phyloP scores from a whole-genome alignment of 176 grass and related monocot genomes.

The Carex parvula region DNA sequence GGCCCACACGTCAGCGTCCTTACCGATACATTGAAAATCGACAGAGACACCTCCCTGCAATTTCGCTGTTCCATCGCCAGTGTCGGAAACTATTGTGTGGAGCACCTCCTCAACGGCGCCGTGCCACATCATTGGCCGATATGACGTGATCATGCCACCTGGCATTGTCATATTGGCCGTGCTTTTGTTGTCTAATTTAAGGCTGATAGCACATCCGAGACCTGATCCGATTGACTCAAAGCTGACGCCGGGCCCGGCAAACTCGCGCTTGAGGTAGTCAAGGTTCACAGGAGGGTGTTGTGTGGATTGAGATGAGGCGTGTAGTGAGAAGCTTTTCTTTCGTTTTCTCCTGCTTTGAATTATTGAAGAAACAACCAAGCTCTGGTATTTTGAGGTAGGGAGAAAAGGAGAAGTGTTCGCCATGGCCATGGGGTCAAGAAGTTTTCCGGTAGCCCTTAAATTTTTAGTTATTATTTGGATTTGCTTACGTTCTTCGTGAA shows the following conservation, averaged over 20 bases:
- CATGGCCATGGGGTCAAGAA: constrained; percentile 10
- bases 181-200: constrained; percentile 60
- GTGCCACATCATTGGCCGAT: constrained; percentile 87
- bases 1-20: background rate
- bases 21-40: constrained; percentile 37
- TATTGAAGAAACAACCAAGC: background rate
- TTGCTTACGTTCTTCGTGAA: background rate
- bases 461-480: background rate
- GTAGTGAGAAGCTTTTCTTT: background rate
- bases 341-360: background rate
- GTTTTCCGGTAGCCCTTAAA: background rate
- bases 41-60: constrained; percentile 54
- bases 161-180: constrained; percentile 65
- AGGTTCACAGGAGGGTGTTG: constrained; percentile 32
- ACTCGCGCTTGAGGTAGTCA: constrained; percentile 73
- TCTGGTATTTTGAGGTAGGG: background rate
- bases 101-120: constrained; percentile 52
- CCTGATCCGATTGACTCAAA: constrained; percentile 57
- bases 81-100: constrained; percentile 51
- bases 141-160: constrained; percentile 72
- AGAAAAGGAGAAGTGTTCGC: constrained; percentile 1
- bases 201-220: constrained; percentile 48
- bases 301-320: constrained; percentile 9
- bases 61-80: constrained; percentile 16
- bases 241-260: constrained; percentile 56